Evolutionary conservation across 257 asterid genomes (phyloP).

Genomic region (Schizonepeta tenuifolia): DNA sequence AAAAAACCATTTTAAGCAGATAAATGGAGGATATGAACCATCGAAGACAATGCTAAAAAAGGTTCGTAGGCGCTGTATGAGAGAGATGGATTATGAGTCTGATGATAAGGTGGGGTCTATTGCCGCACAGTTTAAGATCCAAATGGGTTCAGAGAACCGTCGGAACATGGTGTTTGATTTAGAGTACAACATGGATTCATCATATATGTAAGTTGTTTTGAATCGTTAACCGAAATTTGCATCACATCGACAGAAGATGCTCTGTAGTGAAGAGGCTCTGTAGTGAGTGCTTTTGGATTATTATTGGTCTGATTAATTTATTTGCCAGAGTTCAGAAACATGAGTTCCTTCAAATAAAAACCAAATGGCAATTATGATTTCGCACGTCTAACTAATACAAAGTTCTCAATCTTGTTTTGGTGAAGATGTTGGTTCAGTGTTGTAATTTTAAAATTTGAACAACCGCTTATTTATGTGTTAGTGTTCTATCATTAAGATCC

Average conservation of each 20-base stretch:
- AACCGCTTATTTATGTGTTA: background rate
- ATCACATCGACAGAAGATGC: constrained; percentile 4
- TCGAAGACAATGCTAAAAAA: constrained; percentile 68
- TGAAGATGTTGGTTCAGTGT: constrained; percentile 25
- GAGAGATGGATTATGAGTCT: constrained; percentile 76
- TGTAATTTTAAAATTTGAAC: background rate
- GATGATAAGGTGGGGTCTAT: constrained; percentile 59
- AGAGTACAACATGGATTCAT: constrained; percentile 47
- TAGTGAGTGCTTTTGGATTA: constrained; percentile 27
- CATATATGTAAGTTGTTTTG: constrained; percentile 43
- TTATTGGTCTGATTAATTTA: constrained; percentile 10
- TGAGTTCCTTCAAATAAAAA: background rate
- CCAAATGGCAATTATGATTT: background rate
- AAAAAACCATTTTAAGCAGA: constrained; percentile 43
- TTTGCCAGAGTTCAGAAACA: constrained; percentile 12
- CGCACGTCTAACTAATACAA: background rate
- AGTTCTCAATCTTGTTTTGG: constrained; percentile 29
- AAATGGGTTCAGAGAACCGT: constrained; percentile 66
- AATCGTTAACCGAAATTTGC: constrained; percentile 23
- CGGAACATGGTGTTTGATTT: constrained; percentile 66
- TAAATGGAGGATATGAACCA: constrained; percentile 61
- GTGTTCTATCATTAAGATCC: background rate
- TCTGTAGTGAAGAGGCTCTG: background rate
- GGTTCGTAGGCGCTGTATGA: constrained; percentile 69
- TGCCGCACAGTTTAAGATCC: constrained; percentile 47